Evolutionary conservation across 2,329 filamentous ascomycete genomes (phyloP), one percentile per base, ranked within the genome.

Genomic region (Aureobasidium melanogenum): DNA sequence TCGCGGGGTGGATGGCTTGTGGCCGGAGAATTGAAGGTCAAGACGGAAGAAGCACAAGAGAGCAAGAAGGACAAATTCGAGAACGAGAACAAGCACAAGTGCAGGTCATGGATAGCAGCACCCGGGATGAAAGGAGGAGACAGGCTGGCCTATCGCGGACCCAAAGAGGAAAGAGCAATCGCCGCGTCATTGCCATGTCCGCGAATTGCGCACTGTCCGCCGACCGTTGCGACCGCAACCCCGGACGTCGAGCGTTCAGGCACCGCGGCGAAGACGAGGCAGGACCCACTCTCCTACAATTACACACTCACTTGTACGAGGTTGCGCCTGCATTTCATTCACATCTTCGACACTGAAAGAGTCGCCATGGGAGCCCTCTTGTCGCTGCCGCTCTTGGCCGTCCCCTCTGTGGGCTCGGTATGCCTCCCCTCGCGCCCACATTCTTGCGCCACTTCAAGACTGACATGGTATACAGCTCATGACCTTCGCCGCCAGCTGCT

Each of bases 321-420:
- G 2, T 17, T 44, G 32, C 51, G 38, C 43, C 51, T 43, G 36
- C 15, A n/a, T 12, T 34, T 17, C 26, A 39, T 17, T 34, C 52
- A 41, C 34, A 9, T 41, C 24, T 41, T 17, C n/a, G n/a, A 47
- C 15, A 36, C 30, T 15, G 3, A 15, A 24, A 22, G 17, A 24
- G 1, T 47, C 28, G 77, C 64, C 58, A 99, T 99, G 94, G 94
- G 94, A 71, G 93, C 91, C 67, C 79, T 96, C 70, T 82, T 99
- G 60, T 97, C 93, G 64, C 75, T 99, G 64, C 94, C 94, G 67
- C 80, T 99, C 65, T 79, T 99, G 76, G 92, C 90, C 67, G 75
- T 99, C 67, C 94, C 94, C 65, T 91, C 91, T 78, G 78, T 89
- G 67, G 84, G 89, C 74, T 91, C 91, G 60, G 91, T 97, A 86